Base-by-base conservation (phyloP, 768 basidiomycete species). In the Asterophora parasitica region DNA sequence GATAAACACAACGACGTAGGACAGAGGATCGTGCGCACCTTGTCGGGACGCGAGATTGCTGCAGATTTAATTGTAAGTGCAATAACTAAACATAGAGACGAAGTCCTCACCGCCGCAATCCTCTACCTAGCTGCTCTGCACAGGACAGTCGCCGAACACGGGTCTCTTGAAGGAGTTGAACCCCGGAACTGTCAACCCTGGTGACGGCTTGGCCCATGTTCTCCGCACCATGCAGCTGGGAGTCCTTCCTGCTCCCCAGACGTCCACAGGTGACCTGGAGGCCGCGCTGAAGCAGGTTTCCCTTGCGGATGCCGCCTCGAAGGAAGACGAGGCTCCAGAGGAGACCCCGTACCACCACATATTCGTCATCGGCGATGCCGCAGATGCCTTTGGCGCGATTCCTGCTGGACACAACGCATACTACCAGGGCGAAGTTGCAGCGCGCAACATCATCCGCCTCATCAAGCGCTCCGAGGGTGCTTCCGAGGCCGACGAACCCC, bases 341-440 rank as follows among this genome's bases (percentile, higher is more conserved):
- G 68, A 66, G 17, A 69, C 67, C 16, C 65, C 72, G 0, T 78
- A 79, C 55, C 70, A 74, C 0, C 67, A 81, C 49, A 71, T 85
- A 10, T 85, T 83, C 55, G 81, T 74, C 7, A 61, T 83, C 5
- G 83, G 83, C 7, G 83, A 85, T 45, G 72, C 75, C 0, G 82
- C 81, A 0, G 80, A 83, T 58, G 79, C 79, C 4, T 83, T 81
- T 49, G 81, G 81, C 5, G 83, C 81, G 0, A 73, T 78, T 17
- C 72, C 77, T 17, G 81, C 82, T 10, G 83, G 80, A 0, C 76
- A 81, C 51, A 79, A 67, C 27, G 77, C 79, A 1, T 75, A 77
- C 55, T 68, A 65, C 31, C 79, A 81, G 75, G 71, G 73, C 50
- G 59, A 74, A 43, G 61, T 81, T 9, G 81, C 81, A 0, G 79